Evolutionary conservation across 352 stramenopile species (phyloP).

Genomic region (Phytophthora meadii): DNA sequence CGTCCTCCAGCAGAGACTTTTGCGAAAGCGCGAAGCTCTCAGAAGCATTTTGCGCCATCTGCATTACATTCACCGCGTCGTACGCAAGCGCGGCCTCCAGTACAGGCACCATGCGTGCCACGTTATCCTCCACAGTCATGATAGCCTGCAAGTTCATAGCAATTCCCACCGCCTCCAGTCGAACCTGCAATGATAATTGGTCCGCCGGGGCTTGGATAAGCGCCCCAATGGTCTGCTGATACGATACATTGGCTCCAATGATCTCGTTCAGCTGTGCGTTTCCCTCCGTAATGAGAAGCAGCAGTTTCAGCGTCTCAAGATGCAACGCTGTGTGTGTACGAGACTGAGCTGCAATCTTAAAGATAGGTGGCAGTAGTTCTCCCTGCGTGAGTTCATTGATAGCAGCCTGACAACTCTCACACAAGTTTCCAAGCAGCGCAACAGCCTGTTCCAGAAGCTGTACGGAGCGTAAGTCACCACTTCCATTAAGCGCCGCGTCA

Average conservation of each 20-base stretch:
- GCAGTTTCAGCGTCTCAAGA: slow-evolving; percentile 80
- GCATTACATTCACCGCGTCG: slow-evolving; percentile 76
- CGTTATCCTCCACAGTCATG: slow-evolving; percentile 77
- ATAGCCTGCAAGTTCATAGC: slow-evolving; percentile 82
- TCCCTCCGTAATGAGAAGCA: slow-evolving; percentile 84
- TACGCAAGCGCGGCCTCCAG: slow-evolving; percentile 80
- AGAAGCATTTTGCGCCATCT: slow-evolving; percentile 73
- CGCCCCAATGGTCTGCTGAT: slow-evolving; percentile 73
- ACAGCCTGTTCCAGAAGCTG: slow-evolving; percentile 86
- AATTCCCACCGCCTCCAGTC: slow-evolving; percentile 74
- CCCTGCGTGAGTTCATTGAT: slow-evolving; percentile 86
- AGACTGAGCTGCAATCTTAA: slow-evolving; percentile 70
- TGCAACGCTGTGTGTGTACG: slow-evolving; percentile 62
- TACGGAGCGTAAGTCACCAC: slow-evolving; percentile 68
- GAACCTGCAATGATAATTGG: slow-evolving; percentile 52
- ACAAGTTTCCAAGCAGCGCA: slow-evolving; percentile 80
- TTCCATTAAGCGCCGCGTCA: slow-evolving; percentile 58
- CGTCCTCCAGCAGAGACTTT: slow-evolving; percentile 66
- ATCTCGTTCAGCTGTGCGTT: slow-evolving; percentile 82
- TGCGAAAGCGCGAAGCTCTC: slow-evolving; percentile 69
- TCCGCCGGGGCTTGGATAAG: slow-evolving; percentile 71
- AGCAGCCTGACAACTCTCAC: slow-evolving; percentile 80
- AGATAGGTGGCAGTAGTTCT: slow-evolving; percentile 75
- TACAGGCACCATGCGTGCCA: slow-evolving; percentile 71
- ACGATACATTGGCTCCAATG: slow-evolving; percentile 61